phyloP scores from a whole-genome alignment of 371 early-diverging fungal species.

The Cladochytrium tenue region DNA sequence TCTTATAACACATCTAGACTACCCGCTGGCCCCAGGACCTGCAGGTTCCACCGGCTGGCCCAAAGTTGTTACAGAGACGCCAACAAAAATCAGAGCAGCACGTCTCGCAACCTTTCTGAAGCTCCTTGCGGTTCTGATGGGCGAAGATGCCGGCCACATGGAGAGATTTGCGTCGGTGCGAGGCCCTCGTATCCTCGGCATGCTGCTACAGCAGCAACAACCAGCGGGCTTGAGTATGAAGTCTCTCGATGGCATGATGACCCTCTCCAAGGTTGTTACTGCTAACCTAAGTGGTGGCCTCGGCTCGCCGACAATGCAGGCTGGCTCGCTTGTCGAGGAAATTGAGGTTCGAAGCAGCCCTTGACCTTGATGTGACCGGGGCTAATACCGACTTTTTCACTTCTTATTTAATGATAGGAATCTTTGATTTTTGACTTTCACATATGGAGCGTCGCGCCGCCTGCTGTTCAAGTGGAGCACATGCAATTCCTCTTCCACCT shows the following conservation, averaged over 20 bases:
- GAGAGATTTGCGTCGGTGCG: slow-evolving; percentile 34
- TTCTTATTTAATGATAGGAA: slow-evolving; percentile 15
- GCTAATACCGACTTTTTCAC: not conserved
- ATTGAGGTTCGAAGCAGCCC: slow-evolving; percentile 39
- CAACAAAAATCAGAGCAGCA: slow-evolving; percentile 7
- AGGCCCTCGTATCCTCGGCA: slow-evolving; percentile 41
- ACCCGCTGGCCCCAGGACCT: slow-evolving; percentile 25
- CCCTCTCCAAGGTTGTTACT: slow-evolving; percentile 19
- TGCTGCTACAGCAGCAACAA: slow-evolving; percentile 46
- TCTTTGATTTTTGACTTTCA: slow-evolving; percentile 45
- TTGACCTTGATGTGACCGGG: no score
- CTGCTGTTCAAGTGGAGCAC: slow-evolving; percentile 44
- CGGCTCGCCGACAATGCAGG: not conserved
- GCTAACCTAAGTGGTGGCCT: not conserved
- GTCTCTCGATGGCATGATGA: slow-evolving; percentile 34
- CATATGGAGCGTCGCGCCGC: slow-evolving; percentile 44
- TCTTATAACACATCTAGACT: slow-evolving; percentile 44
- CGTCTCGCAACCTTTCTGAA: slow-evolving; percentile 37
- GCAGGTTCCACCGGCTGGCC: not conserved
- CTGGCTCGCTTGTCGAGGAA: slow-evolving; percentile 15
- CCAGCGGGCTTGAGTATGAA: slow-evolving; percentile 37
- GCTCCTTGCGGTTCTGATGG: slow-evolving; percentile 39
- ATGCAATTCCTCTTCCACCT: slow-evolving; percentile 38
- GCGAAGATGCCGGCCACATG: slow-evolving; percentile 37
- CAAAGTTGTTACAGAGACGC: not conserved